Base-by-base conservation (phyloP, 768 basidiomycete species). In the Royoungia palumana region DNA sequence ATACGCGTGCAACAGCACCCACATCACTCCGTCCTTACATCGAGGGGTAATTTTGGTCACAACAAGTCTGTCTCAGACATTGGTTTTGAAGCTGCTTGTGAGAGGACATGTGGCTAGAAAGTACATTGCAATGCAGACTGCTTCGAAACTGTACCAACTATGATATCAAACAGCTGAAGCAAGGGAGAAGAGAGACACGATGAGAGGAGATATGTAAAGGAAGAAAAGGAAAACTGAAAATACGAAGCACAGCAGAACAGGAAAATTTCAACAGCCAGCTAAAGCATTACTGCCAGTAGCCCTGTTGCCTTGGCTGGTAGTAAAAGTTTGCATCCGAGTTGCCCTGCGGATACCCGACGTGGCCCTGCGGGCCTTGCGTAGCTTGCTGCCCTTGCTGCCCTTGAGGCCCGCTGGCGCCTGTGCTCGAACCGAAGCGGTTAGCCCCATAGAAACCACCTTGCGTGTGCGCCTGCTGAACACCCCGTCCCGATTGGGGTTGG, bases 291-390 rank as follows among this genome's bases (percentile, higher is more conserved):
- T 75, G 72, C 74, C 75, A 76, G 59, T 77, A 78, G 65, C 75
- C 82, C 67, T 83, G 79, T 59, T 79, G 83, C 63, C 82, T 73
- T 20, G 76, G 75, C 65, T 83, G 85, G 63, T 87, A 87, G 63
- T 89, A 89, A 63, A 87, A 89, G 57, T 71, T 76, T 13, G 72
- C 81, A 39, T 87, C 85, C 42, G 75, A 82, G 41, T 73, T 79
- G 36, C 78, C 80, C 59, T 68, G 67, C 36, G 76, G 76, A 49
- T 79, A 80, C 3, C 75, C 75, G 8, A 73, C 75, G 56, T 77
- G 78, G 0, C 71, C 75, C 41, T 67, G 64, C 20, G 64, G 64
- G 3, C 56, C 65, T 35, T 66, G 64, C 17, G 57, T 46, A 7
- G 44, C 69, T 44, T 72, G 73, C 43, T 73, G 72, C 6, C 59